Evolutionary conservation across 2,329 filamentous ascomycete genomes (phyloP).

Genomic region (Talaromyces amestolkiae): DNA sequence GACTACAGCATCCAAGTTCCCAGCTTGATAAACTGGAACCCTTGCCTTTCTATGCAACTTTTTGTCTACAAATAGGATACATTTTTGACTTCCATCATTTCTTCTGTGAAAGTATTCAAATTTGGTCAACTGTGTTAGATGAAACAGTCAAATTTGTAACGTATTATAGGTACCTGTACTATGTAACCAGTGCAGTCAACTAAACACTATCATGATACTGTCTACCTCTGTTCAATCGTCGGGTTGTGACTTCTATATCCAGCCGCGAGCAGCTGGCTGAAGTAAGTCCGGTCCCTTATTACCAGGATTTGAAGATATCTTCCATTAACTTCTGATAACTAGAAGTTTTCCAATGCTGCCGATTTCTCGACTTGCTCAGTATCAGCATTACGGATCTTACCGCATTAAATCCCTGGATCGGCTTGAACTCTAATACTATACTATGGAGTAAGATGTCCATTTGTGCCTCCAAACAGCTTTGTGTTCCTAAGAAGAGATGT

Average conservation of each 20-base stretch:
- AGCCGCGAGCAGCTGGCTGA: neutral
- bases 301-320: neutral
- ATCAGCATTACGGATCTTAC: neutral
- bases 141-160: neutral
- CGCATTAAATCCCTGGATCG: neutral
- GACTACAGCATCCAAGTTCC: neutral
- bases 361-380: neutral
- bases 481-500: neutral
- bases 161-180: neutral
- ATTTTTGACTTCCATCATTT: neutral
- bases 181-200: neutral
- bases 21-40: neutral
- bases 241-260: neutral
- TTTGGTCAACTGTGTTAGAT: neutral
- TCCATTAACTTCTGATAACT: neutral
- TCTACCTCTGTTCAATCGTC: neutral
- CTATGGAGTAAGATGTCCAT: neutral
- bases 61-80: neutral
- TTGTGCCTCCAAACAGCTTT: neutral
- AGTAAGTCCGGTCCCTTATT: neutral
- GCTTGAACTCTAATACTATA: neutral
- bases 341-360: neutral
- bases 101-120: neutral
- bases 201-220: neutral
- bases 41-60: neutral